Percentiles rank a stretch among this genome's conserved stretches.
phyloP scores from a whole-genome alignment of 768 basidiomycete genomes.

The Cantharellus cinnabarinus region DNA sequence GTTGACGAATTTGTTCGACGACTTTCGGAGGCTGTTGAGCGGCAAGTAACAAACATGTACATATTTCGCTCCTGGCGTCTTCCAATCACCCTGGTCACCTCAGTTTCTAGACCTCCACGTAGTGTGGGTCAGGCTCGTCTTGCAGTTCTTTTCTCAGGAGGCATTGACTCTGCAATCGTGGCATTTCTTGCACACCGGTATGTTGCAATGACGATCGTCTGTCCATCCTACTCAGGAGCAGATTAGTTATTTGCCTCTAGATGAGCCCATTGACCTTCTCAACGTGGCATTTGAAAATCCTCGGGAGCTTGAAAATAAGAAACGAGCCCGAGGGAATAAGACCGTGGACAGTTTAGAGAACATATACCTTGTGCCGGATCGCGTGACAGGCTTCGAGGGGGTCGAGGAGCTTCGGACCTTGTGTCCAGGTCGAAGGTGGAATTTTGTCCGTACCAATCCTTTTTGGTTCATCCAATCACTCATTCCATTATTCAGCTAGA shows the following conservation, averaged over 20 bases:
- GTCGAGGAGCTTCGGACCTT: conserved; percentile 53
- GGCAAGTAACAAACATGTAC: conserved; percentile 42
- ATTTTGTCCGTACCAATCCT: conserved; percentile 40
- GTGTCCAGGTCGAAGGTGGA: conserved; percentile 72
- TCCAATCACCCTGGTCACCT: conserved; percentile 2
- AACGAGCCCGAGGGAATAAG: conserved; percentile 16
- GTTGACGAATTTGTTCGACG: conserved; percentile 11
- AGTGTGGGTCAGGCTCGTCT: conserved; percentile 30
- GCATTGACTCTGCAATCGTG: conserved; percentile 78
- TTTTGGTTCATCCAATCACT: background rate
- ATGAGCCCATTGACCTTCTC: conserved; percentile 76
- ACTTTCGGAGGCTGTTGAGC: conserved; percentile 44
- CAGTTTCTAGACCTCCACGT: background rate
- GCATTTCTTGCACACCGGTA: conserved; percentile 64
- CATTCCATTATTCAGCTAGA: conserved; percentile 35
- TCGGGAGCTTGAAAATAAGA: conserved; percentile 37
- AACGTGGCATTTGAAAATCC: conserved; percentile 95
- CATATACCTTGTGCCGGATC: conserved; percentile 71
- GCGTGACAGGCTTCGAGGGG: conserved; percentile 59
- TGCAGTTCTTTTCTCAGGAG: conserved; percentile 85
- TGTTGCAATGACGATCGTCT: conserved; percentile 11
- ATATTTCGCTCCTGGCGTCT: conserved; percentile 8
- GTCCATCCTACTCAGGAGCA: background rate
- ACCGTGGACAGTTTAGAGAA: background rate
- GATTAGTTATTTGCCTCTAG: conserved; percentile 42